A percentile compares a stretch with the other conserved stretches of the same genome.
Conservation (phyloP, 116 monocot species). For the Cymodocea nodosa region DNA sequence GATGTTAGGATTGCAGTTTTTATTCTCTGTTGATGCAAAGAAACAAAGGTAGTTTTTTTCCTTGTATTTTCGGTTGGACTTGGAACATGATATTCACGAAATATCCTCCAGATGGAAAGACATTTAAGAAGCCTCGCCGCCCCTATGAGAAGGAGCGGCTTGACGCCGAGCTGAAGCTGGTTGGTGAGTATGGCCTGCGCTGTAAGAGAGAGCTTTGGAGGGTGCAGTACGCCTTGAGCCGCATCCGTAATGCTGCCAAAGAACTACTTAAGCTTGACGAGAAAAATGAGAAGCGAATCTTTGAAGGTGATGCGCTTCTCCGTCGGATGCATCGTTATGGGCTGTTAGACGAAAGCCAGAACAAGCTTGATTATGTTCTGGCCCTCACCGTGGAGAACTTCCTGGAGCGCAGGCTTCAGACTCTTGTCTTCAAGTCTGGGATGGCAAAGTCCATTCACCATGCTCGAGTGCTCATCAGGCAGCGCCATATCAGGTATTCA, state of each 20-base stretch:
- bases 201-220: constrained; percentile 53
- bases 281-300: constrained; percentile 60
- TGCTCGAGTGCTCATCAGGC: constrained; percentile 57
- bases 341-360: constrained; percentile 42
- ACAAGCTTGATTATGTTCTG: constrained; percentile 57
- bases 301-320: constrained; percentile 54
- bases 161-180: constrained; percentile 53
- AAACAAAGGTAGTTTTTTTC: too few relatives aligned
- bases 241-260: constrained; percentile 56
- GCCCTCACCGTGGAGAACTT: constrained; percentile 54
- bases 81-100: too few relatives aligned
- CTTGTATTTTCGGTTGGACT: too few relatives aligned
- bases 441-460: constrained; percentile 75
- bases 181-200: constrained; percentile 48
- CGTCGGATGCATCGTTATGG: constrained; percentile 54
- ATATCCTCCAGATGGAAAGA: constrained; percentile 30
- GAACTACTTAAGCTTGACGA: constrained; percentile 59
- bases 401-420: constrained; percentile 47
- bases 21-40: too few relatives aligned
- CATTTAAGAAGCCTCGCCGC: constrained; percentile 51
- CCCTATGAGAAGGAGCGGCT: constrained; percentile 60
- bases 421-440: constrained; percentile 49
- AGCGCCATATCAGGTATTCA: constrained; percentile 57
- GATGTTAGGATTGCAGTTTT: too few relatives aligned
- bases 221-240: constrained; percentile 52